These are phyloP conservation scores for Talaromyces sp. DNA, from an alignment of 2,329 filamentous ascomycete species.

Conservation along the genomic window DNA sequence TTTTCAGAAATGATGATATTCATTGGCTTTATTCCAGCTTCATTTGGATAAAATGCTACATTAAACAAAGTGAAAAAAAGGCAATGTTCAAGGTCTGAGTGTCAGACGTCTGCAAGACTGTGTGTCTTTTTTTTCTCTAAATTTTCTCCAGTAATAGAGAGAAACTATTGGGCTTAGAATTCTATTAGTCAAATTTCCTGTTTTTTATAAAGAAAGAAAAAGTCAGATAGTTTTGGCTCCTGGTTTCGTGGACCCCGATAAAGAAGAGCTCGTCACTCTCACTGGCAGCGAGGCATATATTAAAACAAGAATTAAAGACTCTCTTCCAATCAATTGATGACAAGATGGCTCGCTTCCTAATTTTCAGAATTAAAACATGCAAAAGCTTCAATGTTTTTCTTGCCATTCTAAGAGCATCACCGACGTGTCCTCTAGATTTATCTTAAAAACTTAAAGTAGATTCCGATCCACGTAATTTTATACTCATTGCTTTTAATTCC, in stretches of 20 bases:
- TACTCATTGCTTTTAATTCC: not conserved
- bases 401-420: not conserved
- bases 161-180: not conserved
- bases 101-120: not conserved
- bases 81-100: not conserved
- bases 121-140: not conserved
- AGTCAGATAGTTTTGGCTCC: not conserved
- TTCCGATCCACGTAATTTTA: not conserved
- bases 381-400: not conserved
- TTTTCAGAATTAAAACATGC: not conserved
- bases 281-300: not conserved
- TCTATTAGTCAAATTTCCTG: not conserved
- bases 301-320: not conserved
- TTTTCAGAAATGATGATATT: not conserved
- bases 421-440: too few relatives aligned
- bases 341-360: not conserved
- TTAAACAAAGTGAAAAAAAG: not conserved
- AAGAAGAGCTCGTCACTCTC: not conserved
- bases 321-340: not conserved
- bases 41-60: not conserved
- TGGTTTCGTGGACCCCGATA: not conserved
- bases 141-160: too few relatives aligned
- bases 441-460: not conserved
- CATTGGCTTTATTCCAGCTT: not conserved
- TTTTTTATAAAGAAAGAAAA: not conserved